Base-by-base conservation (phyloP, 2,329 filamentous ascomycete species). In the Teratosphaeria destructans region DNA sequence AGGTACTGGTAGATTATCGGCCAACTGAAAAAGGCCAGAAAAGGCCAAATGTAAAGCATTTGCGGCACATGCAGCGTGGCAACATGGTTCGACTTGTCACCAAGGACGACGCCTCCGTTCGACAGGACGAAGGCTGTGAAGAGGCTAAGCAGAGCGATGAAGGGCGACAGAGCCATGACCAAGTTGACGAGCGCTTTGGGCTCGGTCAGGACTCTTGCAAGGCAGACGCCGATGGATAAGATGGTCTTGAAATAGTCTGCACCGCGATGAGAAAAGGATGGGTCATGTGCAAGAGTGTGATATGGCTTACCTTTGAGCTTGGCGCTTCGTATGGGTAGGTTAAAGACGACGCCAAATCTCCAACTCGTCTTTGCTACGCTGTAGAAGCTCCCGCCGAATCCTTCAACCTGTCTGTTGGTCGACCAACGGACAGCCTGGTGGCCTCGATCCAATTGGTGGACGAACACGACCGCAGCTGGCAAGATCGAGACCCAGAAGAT, bases 1-100 rank as follows among this genome's bases (percentile, higher is more conserved):
- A 86, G 57, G 2, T 79, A 77, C 0, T 85, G 82, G 0, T 88
- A 63, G 3, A 93, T 75, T 0, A 96, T 78, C 0, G 94, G 93
- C 55, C 85, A 83, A 0, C 92, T 96, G 77, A 96, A 97, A 76
- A 97, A 95, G 39, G 84, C 77, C 60, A 95, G 86, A 63, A 95
- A 88, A 0, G 92, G 87, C 88, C 91, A 96, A 65, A 97, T 86
- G 70, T 99, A 99, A 19, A 97, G 85, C 83, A 99, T 89, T 74
- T 99, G 94, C 0, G 93, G 82, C 5, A 94, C 76, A 70, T 99
- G 93, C 12, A 97, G 77, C 0, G 91, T 94, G 0, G 92, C 91
- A 35, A 94, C 81, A 69, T 99, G 94, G 70, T 96, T 96, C 29
- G 89, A 87, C 75, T 96, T 97, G 75, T 99, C 94, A 43, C 92